A percentile compares a stretch with the other conserved stretches of the same genome.
Conservation (phyloP, 2,329 filamentous ascomycete genomes). For the Neofusicoccum sp. region DNA sequence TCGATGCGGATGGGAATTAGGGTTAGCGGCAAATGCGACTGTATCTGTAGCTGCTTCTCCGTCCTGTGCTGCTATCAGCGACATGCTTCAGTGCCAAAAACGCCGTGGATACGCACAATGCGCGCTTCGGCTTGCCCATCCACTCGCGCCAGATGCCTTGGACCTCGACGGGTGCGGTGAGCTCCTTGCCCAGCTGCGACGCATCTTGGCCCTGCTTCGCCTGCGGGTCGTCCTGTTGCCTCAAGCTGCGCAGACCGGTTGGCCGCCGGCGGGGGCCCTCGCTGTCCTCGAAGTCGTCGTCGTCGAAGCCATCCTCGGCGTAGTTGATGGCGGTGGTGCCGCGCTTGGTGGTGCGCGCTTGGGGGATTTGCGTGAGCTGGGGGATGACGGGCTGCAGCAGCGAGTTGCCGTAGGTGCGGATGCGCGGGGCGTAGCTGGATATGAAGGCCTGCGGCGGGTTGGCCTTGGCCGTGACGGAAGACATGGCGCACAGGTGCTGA, state of each 20-base stretch:
- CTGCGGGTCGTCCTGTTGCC: conserved; percentile 62
- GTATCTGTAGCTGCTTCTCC: conserved; percentile 61
- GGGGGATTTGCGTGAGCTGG: conserved; percentile 63
- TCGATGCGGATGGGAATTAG: conserved; percentile 96
- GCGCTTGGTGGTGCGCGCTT: conserved; percentile 88
- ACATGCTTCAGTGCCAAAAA: not conserved
- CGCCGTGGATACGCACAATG: conserved; percentile 44
- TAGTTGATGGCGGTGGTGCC: conserved; percentile 97
- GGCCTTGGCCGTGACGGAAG: conserved; percentile 39
- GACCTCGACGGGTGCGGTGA: conserved; percentile 72
- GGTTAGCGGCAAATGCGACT: conserved; percentile 78
- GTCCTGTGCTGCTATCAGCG: conserved; percentile 36
- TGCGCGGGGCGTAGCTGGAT: conserved; percentile 84
- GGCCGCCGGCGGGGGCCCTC: conserved; percentile 65
- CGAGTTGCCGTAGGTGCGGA: conserved; percentile 89
- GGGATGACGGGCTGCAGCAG: conserved; percentile 82
- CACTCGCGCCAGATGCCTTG: conserved; percentile 94
- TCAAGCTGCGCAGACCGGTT: conserved; percentile 78
- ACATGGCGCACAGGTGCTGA: conserved; percentile 28
- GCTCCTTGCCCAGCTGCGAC: conserved; percentile 82
- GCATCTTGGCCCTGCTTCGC: conserved; percentile 63
- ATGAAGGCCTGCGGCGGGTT: conserved; percentile 79
- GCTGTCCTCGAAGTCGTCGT: conserved; percentile 72
- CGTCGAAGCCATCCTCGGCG: conserved; percentile 92
- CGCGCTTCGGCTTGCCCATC: conserved; percentile 71